phyloP scores from a whole-genome alignment of 345 rosid species.

The Dipteronia dyeriana region DNA sequence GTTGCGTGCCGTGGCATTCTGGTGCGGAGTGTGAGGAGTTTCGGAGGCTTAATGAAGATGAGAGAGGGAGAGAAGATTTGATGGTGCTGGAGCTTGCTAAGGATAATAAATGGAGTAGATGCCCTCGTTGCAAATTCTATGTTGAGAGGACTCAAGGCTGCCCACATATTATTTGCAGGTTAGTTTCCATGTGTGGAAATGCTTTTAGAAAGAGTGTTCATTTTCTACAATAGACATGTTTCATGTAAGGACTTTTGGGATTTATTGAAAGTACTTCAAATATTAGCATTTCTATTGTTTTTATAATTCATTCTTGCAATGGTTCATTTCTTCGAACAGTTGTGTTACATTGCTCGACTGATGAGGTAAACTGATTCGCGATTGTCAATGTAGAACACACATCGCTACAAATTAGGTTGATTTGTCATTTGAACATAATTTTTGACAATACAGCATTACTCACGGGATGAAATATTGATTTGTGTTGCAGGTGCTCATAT shows the following conservation, averaged over 20 bases:
- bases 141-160: conserved; percentile 47
- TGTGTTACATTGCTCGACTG: too few species aligned
- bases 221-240: not conserved
- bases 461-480: not conserved
- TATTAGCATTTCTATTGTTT: too few species aligned
- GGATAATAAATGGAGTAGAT: conserved; percentile 46
- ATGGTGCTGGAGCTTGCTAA: conserved; percentile 40
- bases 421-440: too few species aligned
- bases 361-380: too few species aligned
- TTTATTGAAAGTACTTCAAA: too few species aligned
- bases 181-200: not conserved
- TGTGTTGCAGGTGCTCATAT: conserved; percentile 39
- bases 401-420: too few species aligned
- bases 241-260: not conserved
- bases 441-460: too few species aligned
- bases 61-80: conserved; percentile 44
- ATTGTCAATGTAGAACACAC: too few species aligned
- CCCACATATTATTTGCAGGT: conserved; percentile 54
- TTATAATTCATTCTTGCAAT: too few species aligned
- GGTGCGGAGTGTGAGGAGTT: conserved; percentile 38
- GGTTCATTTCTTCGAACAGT: too few species aligned
- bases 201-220: too few species aligned
- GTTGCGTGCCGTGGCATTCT: conserved; percentile 46
- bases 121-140: conserved; percentile 44
- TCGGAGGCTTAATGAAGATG: conserved; percentile 35